A percentile compares a stretch with the other conserved stretches of the same genome.
Evolutionary conservation across 2,329 filamentous ascomycete genomes (phyloP).

Genomic region (Hymenoscyphus scutula): DNA sequence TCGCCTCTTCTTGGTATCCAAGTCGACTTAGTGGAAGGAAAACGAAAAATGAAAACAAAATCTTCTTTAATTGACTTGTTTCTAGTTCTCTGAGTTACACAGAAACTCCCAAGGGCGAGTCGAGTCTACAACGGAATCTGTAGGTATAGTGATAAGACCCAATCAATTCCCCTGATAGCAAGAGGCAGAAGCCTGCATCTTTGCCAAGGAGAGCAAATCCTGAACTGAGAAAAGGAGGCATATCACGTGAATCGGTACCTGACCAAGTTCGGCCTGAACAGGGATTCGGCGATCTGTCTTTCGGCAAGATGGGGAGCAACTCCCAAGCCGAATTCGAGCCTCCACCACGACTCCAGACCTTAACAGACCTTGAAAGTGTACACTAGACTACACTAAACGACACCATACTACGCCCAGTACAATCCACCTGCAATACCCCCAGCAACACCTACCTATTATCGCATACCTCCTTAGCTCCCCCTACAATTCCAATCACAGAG

Average conservation of each 20-base stretch:
- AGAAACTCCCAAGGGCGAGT: no score
- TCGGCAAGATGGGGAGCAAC: neutral
- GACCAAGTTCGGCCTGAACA: neutral
- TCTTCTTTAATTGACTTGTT: no score
- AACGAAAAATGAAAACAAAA: no score
- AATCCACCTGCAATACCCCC: neutral
- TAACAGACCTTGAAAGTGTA: neutral
- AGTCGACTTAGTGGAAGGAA: no score
- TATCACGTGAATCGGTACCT: neutral
- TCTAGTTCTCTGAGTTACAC: no score
- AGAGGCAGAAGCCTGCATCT: no score
- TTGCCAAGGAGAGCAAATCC: neutral
- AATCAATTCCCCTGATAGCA: no score
- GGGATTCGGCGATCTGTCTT: slow-evolving; percentile 9
- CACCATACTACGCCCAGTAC: neutral
- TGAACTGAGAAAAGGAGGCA: neutral
- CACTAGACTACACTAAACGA: no score
- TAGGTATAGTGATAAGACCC: no score
- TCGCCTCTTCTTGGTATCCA: no score
- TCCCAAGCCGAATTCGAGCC: neutral
- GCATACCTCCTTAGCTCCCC: neutral
- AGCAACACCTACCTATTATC: slow-evolving; percentile 6
- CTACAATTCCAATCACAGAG: slow-evolving; percentile 5
- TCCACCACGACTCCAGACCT: neutral
- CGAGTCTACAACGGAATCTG: no score